Conservation (phyloP, 805 yeast species). For the Cyberlindnera nakhonratchasimensis region DNA sequence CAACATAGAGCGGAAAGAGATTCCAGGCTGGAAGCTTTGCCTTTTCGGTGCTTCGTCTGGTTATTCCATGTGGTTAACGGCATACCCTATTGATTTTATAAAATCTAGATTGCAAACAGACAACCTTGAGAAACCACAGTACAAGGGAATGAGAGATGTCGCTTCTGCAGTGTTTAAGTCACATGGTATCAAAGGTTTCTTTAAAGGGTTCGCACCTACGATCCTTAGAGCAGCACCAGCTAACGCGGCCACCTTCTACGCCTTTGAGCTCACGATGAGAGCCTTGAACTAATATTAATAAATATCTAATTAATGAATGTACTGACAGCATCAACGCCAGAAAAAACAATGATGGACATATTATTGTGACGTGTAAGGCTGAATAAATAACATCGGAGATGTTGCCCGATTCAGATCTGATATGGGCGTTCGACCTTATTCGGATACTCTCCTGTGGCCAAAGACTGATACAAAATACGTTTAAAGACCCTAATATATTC, state of each 20-base stretch:
- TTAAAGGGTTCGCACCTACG: constrained; percentile 90
- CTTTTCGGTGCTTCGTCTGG: constrained; percentile 90
- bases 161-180: constrained; percentile 46
- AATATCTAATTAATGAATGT: background rate
- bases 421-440: background rate
- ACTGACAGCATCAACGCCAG: too few species aligned
- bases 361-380: background rate
- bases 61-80: constrained; percentile 76
- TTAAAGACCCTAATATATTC: background rate
- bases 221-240: constrained; percentile 97
- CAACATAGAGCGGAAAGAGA: constrained; percentile 55
- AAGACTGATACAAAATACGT: background rate
- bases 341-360: too few species aligned
- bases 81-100: constrained; percentile 87
- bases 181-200: constrained; percentile 75
- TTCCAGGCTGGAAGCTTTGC: constrained; percentile 87
- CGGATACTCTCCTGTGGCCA: background rate
- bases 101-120: constrained; percentile 88
- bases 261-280: constrained; percentile 89
- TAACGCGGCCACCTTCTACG: constrained; percentile 93
- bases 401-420: constrained; percentile 1
- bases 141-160: constrained; percentile 57
- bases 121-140: constrained; percentile 54
- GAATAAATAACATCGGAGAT: background rate
- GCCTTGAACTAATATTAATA: constrained; percentile 8